Evolutionary conservation across 306 rosid genomes (phyloP).

Genomic region (Rosa rugosa): DNA sequence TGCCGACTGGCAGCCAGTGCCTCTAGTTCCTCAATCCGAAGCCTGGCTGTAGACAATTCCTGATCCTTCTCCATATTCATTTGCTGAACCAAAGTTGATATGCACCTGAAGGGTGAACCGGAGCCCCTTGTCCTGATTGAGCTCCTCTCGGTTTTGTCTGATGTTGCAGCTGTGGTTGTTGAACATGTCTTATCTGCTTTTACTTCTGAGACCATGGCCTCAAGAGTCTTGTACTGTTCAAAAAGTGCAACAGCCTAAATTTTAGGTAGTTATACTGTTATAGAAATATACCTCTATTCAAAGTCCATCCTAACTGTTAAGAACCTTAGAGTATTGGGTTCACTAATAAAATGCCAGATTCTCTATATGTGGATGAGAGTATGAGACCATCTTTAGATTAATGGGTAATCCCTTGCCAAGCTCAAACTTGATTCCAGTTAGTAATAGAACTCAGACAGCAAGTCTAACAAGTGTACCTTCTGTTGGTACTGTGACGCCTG

Average conservation of each 20-base stretch:
- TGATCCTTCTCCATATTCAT: constrained; percentile 89
- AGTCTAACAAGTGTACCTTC: constrained; percentile 52
- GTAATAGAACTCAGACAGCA: not conserved
- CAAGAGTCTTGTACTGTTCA: constrained; percentile 74
- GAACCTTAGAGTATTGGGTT: not conserved
- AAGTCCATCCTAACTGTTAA: constrained; percentile 1
- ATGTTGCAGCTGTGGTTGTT: constrained; percentile 37
- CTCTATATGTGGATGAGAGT: not conserved
- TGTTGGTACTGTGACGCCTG: constrained; percentile 91
- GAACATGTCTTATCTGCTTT: constrained; percentile 55
- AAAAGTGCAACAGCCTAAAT: constrained; percentile 28
- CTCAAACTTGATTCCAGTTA: not conserved
- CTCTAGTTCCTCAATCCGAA: constrained; percentile 74
- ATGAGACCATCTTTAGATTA: not conserved
- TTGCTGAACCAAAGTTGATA: constrained; percentile 84
- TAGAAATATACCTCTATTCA: not conserved
- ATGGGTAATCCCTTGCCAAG: not conserved
- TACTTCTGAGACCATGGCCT: constrained; percentile 82
- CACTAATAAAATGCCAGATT: not conserved
- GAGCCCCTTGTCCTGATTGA: constrained; percentile 75
- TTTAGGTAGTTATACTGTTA: constrained; percentile 6
- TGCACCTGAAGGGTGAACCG: constrained; percentile 94
- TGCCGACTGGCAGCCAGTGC: constrained; percentile 66
- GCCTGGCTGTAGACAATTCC: constrained; percentile 65
- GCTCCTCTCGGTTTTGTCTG: constrained; percentile 58